Evolutionary conservation across 2,329 filamentous ascomycete species (phyloP).

Genomic region (Lasiodiplodia hormozganensis): DNA sequence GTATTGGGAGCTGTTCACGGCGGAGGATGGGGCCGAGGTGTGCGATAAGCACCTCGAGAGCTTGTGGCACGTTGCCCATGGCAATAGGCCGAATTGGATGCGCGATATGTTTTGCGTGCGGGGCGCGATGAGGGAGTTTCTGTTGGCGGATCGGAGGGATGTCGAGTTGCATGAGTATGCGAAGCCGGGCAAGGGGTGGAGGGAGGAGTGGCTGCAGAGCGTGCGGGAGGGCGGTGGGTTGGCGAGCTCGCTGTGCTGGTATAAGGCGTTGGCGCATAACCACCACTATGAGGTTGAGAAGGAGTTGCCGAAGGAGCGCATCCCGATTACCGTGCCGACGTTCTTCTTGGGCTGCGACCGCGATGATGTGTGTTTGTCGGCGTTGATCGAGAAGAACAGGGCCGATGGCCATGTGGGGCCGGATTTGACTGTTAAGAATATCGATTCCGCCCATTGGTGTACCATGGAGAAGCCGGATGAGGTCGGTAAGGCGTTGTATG

Average conservation of each 20-base stretch:
- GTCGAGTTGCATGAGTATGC: constrained; percentile 43
- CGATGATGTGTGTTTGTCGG: constrained; percentile 45
- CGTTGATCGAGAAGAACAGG: constrained; percentile 39
- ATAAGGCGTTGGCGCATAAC: constrained; percentile 39
- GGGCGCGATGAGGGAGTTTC: constrained; percentile 44
- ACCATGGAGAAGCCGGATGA: constrained; percentile 45
- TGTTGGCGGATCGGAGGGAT: constrained; percentile 30
- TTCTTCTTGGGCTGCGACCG: constrained; percentile 45
- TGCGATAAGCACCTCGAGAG: constrained; percentile 50
- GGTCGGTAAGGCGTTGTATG: constrained; percentile 33
- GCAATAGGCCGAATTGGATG: constrained; percentile 41
- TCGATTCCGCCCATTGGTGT: constrained; percentile 47
- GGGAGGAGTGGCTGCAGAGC: constrained; percentile 44
- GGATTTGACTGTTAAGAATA: constrained; percentile 42
- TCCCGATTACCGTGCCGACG: constrained; percentile 45
- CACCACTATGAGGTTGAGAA: constrained; percentile 40
- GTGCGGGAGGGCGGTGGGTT: constrained; percentile 42
- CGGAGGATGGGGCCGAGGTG: constrained; percentile 47
- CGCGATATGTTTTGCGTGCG: constrained; percentile 46
- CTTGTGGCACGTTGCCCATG: constrained; percentile 45
- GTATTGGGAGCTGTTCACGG: constrained; percentile 57
- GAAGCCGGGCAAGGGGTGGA: constrained; percentile 31
- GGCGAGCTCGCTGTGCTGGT: constrained; percentile 48
- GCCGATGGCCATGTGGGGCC: constrained; percentile 38
- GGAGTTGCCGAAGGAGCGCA: constrained; percentile 34